Evolutionary conservation across 2,329 filamentous ascomycete species (phyloP), one percentile per base, ranked within the genome.

Genomic region (Endothia cerciana): DNA sequence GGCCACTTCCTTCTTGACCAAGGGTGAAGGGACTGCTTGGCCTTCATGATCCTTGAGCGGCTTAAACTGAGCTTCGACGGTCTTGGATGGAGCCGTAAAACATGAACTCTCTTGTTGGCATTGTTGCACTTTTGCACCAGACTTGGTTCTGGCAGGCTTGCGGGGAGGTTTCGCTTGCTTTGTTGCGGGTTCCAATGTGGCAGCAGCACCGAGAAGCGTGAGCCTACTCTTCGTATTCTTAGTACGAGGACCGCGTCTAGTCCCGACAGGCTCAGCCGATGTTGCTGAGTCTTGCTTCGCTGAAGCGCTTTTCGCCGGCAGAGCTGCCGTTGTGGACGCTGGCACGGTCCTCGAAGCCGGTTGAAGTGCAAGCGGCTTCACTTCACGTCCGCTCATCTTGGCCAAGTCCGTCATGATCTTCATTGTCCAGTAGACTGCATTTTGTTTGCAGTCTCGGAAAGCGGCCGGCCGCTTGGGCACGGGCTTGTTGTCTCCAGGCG

Each of bases 371-470:
- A 36, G 17, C 28, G 61, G 61, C 61, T 41, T 11, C 4, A 64
- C n/a, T 19, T 64, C 41, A 17, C 60, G 69, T n/a, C 40, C 74
- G 17, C 77, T 75, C 60, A 81, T 77, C 13, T 73, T 74, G 43
- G 74, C 77, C 56, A 81, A 76, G 62, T 78, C 75, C 10, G 74
- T 68, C 53, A 79, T 65, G 45, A 84, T 81, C 69, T 80, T 83
- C 65, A 74, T 72, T 1, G 77, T 76, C 66, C 81, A 77, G 67
- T 81, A 82, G 0, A 81, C 82, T 0, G 76, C 82, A 30, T 80
- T 82, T 15, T 73, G 74, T 67, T 78, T 82, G 65, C 82, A 80
- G 61, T 84, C 82, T 6, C 81, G 80, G 38, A 80, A 69, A 2
- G 81, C 79, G 4, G 77, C 76, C 0, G 82, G 81, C 19, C 81